Conservation (phyloP, 1,284 basidiomycete species). For the Ganoderma sinense region DNA sequence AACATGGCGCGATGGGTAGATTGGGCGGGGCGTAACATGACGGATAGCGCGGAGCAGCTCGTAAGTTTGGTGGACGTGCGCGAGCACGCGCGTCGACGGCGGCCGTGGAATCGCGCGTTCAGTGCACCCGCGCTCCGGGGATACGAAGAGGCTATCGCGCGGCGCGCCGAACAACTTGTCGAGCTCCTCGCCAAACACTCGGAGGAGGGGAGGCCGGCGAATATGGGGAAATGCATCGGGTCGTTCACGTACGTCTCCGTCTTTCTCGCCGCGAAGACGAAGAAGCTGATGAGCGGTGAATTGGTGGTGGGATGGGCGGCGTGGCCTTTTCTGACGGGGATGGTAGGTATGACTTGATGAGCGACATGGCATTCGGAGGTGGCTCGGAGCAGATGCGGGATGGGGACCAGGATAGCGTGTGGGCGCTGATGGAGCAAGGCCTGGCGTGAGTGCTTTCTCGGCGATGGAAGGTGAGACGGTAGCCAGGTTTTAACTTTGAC, state of each 20-base stretch:
- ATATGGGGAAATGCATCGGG: constrained; percentile 44
- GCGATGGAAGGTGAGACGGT: background rate
- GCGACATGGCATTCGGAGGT: constrained; percentile 43
- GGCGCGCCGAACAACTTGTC: constrained; percentile 44
- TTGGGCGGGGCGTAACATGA: constrained; percentile 25
- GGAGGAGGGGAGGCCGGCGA: constrained; percentile 24
- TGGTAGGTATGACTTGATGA: constrained; percentile 47
- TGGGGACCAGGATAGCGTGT: constrained; percentile 23
- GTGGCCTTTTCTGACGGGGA: background rate
- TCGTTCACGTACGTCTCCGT: constrained; percentile 42
- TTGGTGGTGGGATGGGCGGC: background rate
- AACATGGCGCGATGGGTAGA: constrained; percentile 4
- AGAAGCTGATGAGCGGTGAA: background rate
- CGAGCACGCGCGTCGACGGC: constrained; percentile 47
- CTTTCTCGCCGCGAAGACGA: background rate
- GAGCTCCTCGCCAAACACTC: constrained; percentile 36
- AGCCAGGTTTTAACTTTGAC: background rate
- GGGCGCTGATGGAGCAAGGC: constrained; percentile 21
- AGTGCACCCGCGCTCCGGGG: constrained; percentile 45
- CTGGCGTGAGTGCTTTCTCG: constrained; percentile 18
- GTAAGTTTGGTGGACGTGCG: constrained; percentile 42
- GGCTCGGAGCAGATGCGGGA: constrained; percentile 20
- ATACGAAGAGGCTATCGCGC: constrained; percentile 45
- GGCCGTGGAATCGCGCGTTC: constrained; percentile 52
- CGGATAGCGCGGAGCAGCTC: constrained; percentile 29